These are phyloP conservation scores for Bipolaris cookei DNA, from an alignment of 2,329 filamentous ascomycete genomes.

Conservation along the genomic window DNA sequence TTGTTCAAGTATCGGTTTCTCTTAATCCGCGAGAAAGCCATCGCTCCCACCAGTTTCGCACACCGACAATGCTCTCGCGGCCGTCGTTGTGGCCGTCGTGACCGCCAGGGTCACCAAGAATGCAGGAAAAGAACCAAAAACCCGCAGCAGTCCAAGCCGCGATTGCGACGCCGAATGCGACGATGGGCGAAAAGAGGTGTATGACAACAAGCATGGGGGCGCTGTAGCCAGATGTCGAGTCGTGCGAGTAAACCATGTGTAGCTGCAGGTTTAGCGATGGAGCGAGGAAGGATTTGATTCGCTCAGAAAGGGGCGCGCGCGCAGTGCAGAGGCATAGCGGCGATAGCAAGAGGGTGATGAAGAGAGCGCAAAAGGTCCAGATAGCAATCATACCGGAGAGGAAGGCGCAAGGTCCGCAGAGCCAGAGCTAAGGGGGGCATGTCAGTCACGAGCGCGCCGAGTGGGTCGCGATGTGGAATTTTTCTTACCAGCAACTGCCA, in stretches of 20 bases:
- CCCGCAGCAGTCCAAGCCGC: conserved; percentile 65
- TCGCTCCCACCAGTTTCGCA: conserved; percentile 66
- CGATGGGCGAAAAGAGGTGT: conserved; percentile 61
- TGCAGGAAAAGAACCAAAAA: conserved; percentile 67
- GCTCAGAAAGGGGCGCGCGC: conserved; percentile 55
- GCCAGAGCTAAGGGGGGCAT: conserved; percentile 54
- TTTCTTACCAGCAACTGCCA: conserved; percentile 51
- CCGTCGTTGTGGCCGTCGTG: conserved; percentile 67
- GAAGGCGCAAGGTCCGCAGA: conserved; percentile 61
- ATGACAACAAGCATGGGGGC: conserved; percentile 58
- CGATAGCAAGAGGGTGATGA: conserved; percentile 57
- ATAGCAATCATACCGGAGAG: conserved; percentile 61
- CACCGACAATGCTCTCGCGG: conserved; percentile 63
- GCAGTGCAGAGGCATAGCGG: conserved; percentile 62
- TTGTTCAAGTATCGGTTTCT: conserved; percentile 10
- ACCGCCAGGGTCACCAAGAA: conserved; percentile 67
- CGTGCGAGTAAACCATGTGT: conserved; percentile 54
- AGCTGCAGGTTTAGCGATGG: conserved; percentile 61
- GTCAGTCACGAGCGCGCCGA: conserved; percentile 14
- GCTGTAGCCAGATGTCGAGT: conserved; percentile 47
- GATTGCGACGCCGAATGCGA: conserved; percentile 63
- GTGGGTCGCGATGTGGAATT: neutral
- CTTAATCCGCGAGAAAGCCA: conserved; percentile 57
- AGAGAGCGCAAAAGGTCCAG: conserved; percentile 58
- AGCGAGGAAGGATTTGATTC: conserved; percentile 60